Base-by-base conservation (phyloP, 768 basidiomycete genomes). In the Auricularia cornea region DNA sequence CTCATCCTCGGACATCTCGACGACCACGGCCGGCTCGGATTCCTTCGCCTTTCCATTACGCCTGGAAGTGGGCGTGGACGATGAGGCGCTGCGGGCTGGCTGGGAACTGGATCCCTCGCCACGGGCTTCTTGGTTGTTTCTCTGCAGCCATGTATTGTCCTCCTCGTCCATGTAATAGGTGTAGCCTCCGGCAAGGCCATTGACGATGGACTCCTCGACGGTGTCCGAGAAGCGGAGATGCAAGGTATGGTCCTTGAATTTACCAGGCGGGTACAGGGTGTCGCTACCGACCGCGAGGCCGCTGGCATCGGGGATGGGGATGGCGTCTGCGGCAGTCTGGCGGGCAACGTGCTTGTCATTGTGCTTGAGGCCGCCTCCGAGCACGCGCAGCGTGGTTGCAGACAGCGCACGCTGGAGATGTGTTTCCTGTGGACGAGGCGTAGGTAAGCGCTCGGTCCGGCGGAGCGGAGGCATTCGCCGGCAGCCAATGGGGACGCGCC, bases 101-200 rank as follows among this genome's bases (percentile, higher is more conserved):
- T 90, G 90, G 0, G 83, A 81, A 65, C 88, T 91, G 1, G 90
- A 89, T 20, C 93, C 93, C 72, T 94, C 92, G 20, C 89, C 91
- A 16, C 88, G 81, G 2, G 90, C 91, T 63, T 88, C 84, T 70
- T 88, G 88, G 69, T 98, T 97, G 71, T 92, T 93, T 75, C 86
- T 89, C 68, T 91, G 89, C 33, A 99, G 82, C 96, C 96, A 99
- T 66, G 90, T 89, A 70, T 89, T 86, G 77, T 98, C 96, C 20
- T 89, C 87, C 73, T 98, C 97, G 69, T 99, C 96, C 90, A 98
- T 91, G 67, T 85, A 91, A 71, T 98, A 98, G 2, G 87, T 86
- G 75, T 89, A 89, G 0, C 89, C 89, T 68, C 89, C 85, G 33
- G 83, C 76, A 63, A 94, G 82, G 12, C 83, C 84, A 66, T 77